Percentiles rank a stretch among this genome's conserved stretches.
These are phyloP conservation scores for Penicillium tannophilum DNA, from an alignment of 495 filamentous ascomycete species.

Conservation along the genomic window DNA sequence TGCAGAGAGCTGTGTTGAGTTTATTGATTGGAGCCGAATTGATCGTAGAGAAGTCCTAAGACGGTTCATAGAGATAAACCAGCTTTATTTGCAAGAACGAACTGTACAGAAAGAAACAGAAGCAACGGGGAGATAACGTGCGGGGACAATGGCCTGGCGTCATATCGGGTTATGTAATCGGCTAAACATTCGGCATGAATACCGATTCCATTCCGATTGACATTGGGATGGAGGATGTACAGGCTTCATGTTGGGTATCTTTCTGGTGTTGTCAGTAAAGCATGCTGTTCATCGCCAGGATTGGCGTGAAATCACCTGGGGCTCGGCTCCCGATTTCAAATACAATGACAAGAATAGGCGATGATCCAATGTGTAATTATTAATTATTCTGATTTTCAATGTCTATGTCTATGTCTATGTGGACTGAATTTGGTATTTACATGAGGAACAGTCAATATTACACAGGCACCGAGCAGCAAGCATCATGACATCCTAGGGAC, in stretches of 20 bases:
- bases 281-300: not conserved
- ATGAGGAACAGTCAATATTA: not conserved
- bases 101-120: conserved; percentile 23
- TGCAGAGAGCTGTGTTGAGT: conserved; percentile 21
- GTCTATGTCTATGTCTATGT: not conserved
- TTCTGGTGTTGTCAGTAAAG: not conserved
- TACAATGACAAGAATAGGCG: not conserved
- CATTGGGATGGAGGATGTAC: not conserved
- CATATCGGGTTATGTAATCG: conserved; percentile 27
- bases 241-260: not conserved
- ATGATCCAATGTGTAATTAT: not conserved
- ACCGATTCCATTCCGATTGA: not conserved
- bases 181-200: conserved; percentile 5
- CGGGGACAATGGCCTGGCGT: conserved; percentile 27
- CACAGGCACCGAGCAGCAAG: not conserved
- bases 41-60: conserved; percentile 31
- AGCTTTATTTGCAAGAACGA: not conserved
- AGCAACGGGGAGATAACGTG: conserved; percentile 23
- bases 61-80: conserved; percentile 35
- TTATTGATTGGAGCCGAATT: conserved; percentile 25
- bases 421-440: no score
- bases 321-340: not conserved
- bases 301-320: not conserved
- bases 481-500: not conserved
- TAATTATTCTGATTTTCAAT: not conserved